phyloP scores from a whole-genome alignment of 768 basidiomycete genomes.

The Rhizopogon salebrosus region DNA sequence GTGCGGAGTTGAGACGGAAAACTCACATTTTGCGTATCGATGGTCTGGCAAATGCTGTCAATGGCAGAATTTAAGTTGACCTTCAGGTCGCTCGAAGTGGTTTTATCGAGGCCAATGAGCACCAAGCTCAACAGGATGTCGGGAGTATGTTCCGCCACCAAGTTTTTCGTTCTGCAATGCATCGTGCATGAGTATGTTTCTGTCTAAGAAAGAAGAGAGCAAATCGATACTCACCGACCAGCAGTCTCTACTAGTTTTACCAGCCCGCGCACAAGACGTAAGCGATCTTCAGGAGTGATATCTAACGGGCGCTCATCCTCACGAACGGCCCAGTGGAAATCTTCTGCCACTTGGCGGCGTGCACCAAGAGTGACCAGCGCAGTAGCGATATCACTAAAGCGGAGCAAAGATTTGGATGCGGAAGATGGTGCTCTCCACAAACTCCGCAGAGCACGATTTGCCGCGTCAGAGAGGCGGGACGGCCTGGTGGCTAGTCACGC shows the following conservation, averaged over 20 bases:
- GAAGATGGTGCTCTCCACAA: constrained; percentile 21
- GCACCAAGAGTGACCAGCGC: constrained; percentile 44
- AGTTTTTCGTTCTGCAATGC: constrained; percentile 28
- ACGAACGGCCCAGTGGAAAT: constrained; percentile 25
- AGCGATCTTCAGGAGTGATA: constrained; percentile 20
- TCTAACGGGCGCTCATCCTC: constrained; percentile 4
- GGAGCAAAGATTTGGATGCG: constrained; percentile 21
- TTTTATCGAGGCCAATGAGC: constrained; percentile 52
- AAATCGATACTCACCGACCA: constrained; percentile 36
- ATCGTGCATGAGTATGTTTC: not conserved
- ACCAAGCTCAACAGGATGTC: constrained; percentile 46
- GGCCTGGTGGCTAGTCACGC: not conserved
- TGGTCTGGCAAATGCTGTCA: constrained; percentile 39
- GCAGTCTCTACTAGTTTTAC: constrained; percentile 37
- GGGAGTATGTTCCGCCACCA: constrained; percentile 38
- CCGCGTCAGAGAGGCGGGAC: constrained; percentile 26
- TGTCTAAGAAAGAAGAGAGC: not conserved
- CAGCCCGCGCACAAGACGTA: constrained; percentile 34
- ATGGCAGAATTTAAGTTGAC: constrained; percentile 43
- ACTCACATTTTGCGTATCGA: constrained; percentile 29
- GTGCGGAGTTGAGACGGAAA: not conserved
- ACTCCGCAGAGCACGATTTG: constrained; percentile 29
- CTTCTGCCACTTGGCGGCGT: constrained; percentile 27
- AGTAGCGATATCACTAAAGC: constrained; percentile 29
- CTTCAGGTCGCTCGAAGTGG: constrained; percentile 38